A percentile compares a stretch with the other conserved stretches of the same genome.
These are phyloP conservation scores for Madurella fahalii DNA, from an alignment of 2,329 filamentous ascomycete species.

Conservation along the genomic window DNA sequence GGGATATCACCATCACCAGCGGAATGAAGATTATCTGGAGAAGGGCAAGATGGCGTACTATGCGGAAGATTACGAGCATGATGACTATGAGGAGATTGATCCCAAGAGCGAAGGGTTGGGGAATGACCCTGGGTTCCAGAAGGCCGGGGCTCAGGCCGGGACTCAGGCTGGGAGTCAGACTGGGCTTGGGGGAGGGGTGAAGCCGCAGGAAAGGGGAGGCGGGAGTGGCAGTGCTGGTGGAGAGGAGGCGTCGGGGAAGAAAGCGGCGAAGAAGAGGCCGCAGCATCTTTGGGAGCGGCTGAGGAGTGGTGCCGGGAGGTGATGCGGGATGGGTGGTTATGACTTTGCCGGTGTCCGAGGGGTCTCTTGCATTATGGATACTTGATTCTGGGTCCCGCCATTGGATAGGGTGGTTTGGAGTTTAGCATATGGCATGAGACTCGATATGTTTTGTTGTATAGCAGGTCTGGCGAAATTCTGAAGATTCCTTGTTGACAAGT, in stretches of 20 bases:
- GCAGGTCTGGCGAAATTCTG: too few species aligned
- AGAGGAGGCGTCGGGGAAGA: slow-evolving; percentile 10
- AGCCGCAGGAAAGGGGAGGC: slow-evolving; percentile 9
- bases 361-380: background rate
- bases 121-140: slow-evolving; percentile 38
- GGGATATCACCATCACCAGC: background rate
- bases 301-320: slow-evolving; percentile 16
- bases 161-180: slow-evolving; percentile 1
- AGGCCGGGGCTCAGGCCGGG: slow-evolving; percentile 25
- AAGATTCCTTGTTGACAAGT: too few species aligned
- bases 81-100: slow-evolving; percentile 39
- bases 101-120: slow-evolving; percentile 46
- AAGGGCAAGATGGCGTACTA: slow-evolving; percentile 13
- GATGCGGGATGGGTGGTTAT: background rate
- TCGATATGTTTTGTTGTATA: too few species aligned
- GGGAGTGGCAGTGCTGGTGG: background rate
- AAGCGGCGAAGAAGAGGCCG: slow-evolving; percentile 15
- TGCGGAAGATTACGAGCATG: slow-evolving; percentile 16
- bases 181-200: background rate
- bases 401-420: too few species aligned
- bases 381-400: too few species aligned
- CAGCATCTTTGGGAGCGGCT: slow-evolving; percentile 21
- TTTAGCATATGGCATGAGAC: too few species aligned
- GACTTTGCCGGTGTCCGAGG: background rate
- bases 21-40: slow-evolving; percentile 20